phyloP scores from a whole-genome alignment of 202 grass and related monocot species.

The Panicum hallii region DNA sequence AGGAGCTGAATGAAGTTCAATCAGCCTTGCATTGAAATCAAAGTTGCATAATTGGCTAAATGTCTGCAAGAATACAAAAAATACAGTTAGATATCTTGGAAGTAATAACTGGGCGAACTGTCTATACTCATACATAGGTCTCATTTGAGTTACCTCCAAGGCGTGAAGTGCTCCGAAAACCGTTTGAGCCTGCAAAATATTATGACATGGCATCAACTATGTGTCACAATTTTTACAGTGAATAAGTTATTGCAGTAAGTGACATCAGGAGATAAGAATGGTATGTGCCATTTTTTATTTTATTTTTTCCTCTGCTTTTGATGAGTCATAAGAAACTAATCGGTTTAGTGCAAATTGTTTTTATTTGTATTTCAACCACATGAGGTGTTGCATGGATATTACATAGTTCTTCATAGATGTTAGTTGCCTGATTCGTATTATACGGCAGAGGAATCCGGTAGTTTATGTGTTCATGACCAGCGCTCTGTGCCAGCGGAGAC shows the following conservation, averaged over 20 bases:
- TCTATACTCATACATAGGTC: not conserved
- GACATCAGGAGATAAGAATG: not conserved
- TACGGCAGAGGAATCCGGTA: not conserved
- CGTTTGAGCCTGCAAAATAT: constrained; percentile 84
- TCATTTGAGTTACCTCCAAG: constrained; percentile 68
- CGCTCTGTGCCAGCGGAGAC: no score
- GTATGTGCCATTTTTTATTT: not conserved
- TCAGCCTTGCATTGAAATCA: constrained; percentile 68
- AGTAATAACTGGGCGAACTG: not conserved
- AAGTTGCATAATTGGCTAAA: constrained; percentile 92
- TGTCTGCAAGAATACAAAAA: constrained; percentile 61
- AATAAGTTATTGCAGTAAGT: not conserved
- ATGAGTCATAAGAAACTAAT: not conserved
- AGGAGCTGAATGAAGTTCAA: constrained; percentile 77
- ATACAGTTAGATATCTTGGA: constrained; percentile 16
- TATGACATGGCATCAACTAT: not conserved
- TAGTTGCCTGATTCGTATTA: not conserved
- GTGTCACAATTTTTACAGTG: not conserved
- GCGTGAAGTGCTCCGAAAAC: constrained; percentile 90
- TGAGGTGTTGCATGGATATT: not conserved
- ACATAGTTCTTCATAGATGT: not conserved
- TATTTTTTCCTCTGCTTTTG: not conserved
- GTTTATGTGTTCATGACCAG: not conserved
- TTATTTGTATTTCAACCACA: not conserved
- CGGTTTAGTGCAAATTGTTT: not conserved